Conservation (phyloP, 78 protist species). For the Emiliania huxleyi region DNA sequence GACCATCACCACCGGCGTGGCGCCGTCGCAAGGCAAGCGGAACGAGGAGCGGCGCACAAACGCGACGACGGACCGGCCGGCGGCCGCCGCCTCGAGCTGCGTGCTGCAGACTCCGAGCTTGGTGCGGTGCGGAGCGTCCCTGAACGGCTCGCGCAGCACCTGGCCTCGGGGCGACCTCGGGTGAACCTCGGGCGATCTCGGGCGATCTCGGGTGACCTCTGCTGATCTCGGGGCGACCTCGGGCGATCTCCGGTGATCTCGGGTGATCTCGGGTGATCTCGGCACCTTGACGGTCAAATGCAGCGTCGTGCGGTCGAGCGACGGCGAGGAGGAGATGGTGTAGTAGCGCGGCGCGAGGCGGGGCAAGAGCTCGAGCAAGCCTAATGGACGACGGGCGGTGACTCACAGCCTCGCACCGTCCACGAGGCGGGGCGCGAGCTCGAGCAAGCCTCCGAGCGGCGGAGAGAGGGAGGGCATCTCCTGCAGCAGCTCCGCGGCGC, state of each 20-base stretch:
- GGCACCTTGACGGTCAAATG: constrained; percentile 70
- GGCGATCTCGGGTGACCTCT: too few relatives aligned
- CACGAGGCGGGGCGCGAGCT: neutral
- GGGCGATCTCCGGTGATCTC: too few relatives aligned
- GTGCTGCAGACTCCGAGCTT: neutral
- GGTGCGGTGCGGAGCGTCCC: neutral
- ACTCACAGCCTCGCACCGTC: neutral
- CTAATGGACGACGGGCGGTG: neutral
- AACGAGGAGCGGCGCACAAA: constrained; percentile 73
- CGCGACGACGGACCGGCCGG: constrained; percentile 65
- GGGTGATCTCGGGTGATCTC: too few relatives aligned
- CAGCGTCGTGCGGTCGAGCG: constrained; percentile 44
- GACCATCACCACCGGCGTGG: constrained; percentile 81
- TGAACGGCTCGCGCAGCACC: neutral
- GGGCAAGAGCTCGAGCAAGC: constrained; percentile 73
- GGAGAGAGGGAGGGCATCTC: neutral
- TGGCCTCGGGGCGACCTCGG: too few relatives aligned
- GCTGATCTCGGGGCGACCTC: too few relatives aligned
- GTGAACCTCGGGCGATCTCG: too few relatives aligned
- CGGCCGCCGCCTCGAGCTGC: neutral
- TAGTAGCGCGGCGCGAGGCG: constrained; percentile 84
- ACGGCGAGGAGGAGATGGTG: constrained; percentile 83
- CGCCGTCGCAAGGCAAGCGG: constrained; percentile 59
- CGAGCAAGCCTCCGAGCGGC: neutral
- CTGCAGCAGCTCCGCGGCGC: constrained; percentile 44